These are phyloP conservation scores for Fusarium torreyae DNA, from an alignment of 2,329 filamentous ascomycete species.

Conservation along the genomic window DNA sequence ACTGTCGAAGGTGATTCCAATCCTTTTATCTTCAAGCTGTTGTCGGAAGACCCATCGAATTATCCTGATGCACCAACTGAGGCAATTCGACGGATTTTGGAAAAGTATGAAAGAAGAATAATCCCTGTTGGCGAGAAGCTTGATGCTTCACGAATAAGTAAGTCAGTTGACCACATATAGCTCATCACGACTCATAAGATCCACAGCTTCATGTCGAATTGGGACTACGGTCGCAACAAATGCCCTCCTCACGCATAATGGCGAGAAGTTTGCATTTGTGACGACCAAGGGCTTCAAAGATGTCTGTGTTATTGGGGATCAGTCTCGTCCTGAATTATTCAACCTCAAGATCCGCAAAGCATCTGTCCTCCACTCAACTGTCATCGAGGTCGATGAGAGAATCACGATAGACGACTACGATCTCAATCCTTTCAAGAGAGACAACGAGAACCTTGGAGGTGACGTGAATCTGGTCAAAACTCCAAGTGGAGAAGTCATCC, in stretches of 20 bases:
- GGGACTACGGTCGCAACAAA: conserved; percentile 84
- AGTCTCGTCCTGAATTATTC: conserved; percentile 80
- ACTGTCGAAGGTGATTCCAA: conserved; percentile 74
- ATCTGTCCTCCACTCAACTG: conserved; percentile 76
- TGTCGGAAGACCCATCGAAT: conserved; percentile 80
- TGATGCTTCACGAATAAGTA: conserved; percentile 54
- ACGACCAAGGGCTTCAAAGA: conserved; percentile 79
- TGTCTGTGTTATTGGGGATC: conserved; percentile 80
- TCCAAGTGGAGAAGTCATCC: conserved; percentile 75
- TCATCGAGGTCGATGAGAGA: conserved; percentile 80
- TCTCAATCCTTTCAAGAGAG: conserved; percentile 69
- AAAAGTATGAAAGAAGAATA: conserved; percentile 68
- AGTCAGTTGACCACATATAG: neutral
- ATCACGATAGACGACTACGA: conserved; percentile 82
- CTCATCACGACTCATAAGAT: conserved; percentile 43
- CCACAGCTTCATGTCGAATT: conserved; percentile 78
- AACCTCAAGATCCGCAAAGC: conserved; percentile 78
- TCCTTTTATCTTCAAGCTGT: conserved; percentile 80
- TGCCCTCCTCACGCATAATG: conserved; percentile 80
- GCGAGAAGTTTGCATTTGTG: conserved; percentile 78
- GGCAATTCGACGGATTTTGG: conserved; percentile 77
- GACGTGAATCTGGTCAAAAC: conserved; percentile 58
- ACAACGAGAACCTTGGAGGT: conserved; percentile 61
- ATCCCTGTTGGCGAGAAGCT: conserved; percentile 62
- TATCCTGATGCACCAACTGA: conserved; percentile 81